phyloP scores from a whole-genome alignment of 768 basidiomycete species.

The Boletus bicolor region DNA sequence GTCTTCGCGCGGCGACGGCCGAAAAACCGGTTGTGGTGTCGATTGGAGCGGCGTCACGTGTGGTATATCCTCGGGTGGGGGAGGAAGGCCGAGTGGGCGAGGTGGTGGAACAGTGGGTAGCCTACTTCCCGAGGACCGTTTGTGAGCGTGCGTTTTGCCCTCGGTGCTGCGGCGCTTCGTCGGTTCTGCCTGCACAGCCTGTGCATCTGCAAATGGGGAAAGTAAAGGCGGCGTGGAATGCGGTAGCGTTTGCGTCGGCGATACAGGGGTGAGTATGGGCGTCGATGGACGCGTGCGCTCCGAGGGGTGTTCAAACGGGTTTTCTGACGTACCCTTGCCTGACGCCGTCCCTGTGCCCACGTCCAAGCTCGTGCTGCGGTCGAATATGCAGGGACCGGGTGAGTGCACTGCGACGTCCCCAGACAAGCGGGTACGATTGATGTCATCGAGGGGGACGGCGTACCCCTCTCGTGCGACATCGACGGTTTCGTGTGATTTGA shows the following conservation, averaged over 20 bases:
- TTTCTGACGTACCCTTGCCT: slow-evolving; percentile 22
- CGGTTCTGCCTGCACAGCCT: slow-evolving; percentile 10
- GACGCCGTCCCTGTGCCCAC: not conserved
- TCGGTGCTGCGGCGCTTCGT: not conserved
- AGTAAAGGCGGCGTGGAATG: slow-evolving; percentile 8
- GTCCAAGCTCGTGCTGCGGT: slow-evolving; percentile 16
- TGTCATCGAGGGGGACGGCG: slow-evolving; percentile 51
- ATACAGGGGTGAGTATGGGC: not conserved
- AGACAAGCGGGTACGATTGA: slow-evolving; percentile 37
- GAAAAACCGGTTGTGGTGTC: slow-evolving; percentile 30
- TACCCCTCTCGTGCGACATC: slow-evolving; percentile 35
- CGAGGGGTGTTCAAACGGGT: slow-evolving; percentile 44
- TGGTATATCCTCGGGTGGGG: slow-evolving; percentile 38
- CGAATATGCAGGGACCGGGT: slow-evolving; percentile 18
- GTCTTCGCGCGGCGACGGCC: slow-evolving; percentile 21
- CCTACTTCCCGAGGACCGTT: slow-evolving; percentile 1
- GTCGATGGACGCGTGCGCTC: slow-evolving; percentile 8
- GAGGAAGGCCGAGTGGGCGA: slow-evolving; percentile 58
- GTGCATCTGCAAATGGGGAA: slow-evolving; percentile 40
- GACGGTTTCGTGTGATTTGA: slow-evolving; percentile 50
- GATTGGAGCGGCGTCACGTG: slow-evolving; percentile 35
- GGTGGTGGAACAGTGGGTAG: slow-evolving; percentile 41
- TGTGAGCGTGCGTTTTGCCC: not conserved
- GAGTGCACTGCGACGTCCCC: slow-evolving; percentile 37
- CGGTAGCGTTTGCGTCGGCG: not conserved